Evolutionary conservation across 2,329 filamentous ascomycete genomes (phyloP), one percentile per base, ranked within the genome.

Genomic region (Akanthomyces lecanii): DNA sequence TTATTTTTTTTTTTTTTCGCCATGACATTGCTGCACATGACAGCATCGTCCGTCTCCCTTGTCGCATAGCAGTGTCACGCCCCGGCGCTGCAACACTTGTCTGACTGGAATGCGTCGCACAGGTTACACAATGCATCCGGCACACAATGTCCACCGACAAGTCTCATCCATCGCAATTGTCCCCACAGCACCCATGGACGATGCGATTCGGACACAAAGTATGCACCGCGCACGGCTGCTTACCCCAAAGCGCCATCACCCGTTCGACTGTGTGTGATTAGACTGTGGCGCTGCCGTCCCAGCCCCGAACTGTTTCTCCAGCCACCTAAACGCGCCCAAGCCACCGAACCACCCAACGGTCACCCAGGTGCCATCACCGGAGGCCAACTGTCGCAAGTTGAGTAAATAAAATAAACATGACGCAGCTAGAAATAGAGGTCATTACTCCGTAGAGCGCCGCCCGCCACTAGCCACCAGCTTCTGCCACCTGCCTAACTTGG

Each of bases 101-200:
- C 57, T 40, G 47, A 45, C 57, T 61, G 57, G 57, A 61, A 61
- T 61, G 57, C 57, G 57, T 61, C 47, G 57, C 48, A 52, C 57
- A n/a, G 57, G 57, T 61, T 52, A 61, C 57, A 61, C 47, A 50
- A 52, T 56, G 23, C 18, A 45, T 18, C 21, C 18, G 53, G 25
- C 40, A 56, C 53, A 45, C 25, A 14, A 54, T 25, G 23, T 12
- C 38, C 40, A 45, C 33, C 38, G 38, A 18, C 38, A 16, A 40
- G 48, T 61, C 57, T 52, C 47, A 52, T 44, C 36, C 52, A 28
- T 44, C 42, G 44, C 11, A 36, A 42, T 30, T 21, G 28, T 23
- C 56, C 30, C 56, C 33, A 28, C 56, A 40, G 44, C 12, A n/a
- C 14, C 12, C 18, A 47, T 47, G 10, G 30, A 14, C 21, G 36